Evolutionary conservation across 2,329 filamentous ascomycete genomes (phyloP).

Genomic region (Beauveria sp.): DNA sequence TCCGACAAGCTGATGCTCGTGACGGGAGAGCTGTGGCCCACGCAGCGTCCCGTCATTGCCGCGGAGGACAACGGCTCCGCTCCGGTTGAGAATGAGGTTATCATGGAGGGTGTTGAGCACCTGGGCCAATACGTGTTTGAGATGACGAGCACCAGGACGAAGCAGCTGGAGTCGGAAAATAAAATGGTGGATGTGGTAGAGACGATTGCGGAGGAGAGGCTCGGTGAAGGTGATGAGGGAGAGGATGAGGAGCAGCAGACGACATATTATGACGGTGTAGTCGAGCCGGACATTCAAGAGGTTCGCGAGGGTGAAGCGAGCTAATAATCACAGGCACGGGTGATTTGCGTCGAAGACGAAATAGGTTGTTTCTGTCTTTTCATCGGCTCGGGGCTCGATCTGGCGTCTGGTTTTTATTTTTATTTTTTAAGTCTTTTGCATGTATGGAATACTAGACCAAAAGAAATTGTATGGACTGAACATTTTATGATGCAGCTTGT

Average conservation of each 20-base stretch:
- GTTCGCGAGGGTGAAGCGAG: slow-evolving; percentile 25
- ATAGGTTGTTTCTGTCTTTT: neutral
- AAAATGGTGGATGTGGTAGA: slow-evolving; percentile 18
- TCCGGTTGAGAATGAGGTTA: slow-evolving; percentile 46
- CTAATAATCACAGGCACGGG: neutral
- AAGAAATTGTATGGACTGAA: neutral
- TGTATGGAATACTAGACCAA: neutral
- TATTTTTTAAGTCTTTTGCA: neutral
- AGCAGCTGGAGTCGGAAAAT: slow-evolving; percentile 38
- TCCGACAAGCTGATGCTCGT: slow-evolving; percentile 75
- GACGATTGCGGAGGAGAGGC: slow-evolving; percentile 18
- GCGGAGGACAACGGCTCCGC: slow-evolving; percentile 30
- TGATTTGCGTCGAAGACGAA: neutral
- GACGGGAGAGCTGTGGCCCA: slow-evolving; percentile 76
- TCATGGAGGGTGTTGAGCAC: slow-evolving; percentile 90
- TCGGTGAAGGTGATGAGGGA: slow-evolving; percentile 14
- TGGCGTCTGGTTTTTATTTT: slow-evolving; percentile 4
- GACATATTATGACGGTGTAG: slow-evolving; percentile 20
- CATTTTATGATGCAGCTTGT: neutral
- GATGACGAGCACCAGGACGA: slow-evolving; percentile 66
- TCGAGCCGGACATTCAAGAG: slow-evolving; percentile 29
- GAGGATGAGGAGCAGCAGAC: slow-evolving; percentile 21
- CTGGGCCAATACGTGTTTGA: slow-evolving; percentile 93
- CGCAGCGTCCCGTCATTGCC: slow-evolving; percentile 39
- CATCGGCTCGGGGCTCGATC: neutral